Conservation (phyloP, 1,284 basidiomycete species). For the Acaromyces ingoldii region DNA sequence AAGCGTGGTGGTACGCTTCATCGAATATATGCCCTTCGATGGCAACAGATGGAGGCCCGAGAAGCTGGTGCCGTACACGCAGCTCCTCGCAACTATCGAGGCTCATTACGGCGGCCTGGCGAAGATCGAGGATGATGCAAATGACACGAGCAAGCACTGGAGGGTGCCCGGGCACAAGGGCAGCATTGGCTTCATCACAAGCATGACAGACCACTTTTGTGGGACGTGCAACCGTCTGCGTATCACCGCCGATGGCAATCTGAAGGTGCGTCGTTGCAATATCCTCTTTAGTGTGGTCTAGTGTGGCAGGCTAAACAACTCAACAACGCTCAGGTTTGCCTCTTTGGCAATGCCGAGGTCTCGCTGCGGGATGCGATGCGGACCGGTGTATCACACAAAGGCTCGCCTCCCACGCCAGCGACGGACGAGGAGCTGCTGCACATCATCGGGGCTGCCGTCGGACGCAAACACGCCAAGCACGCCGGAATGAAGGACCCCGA, state of each 20-base stretch:
- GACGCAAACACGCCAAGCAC: constrained; percentile 75
- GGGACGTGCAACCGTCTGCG: constrained; percentile 75
- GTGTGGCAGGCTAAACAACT: too few relatives aligned
- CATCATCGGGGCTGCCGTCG: constrained; percentile 65
- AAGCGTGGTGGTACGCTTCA: constrained; percentile 71
- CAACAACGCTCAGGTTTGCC: constrained; percentile 69
- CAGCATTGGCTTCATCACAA: constrained; percentile 71
- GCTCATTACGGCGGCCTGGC: constrained; percentile 10
- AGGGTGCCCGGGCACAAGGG: constrained; percentile 68
- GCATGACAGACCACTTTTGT: constrained; percentile 77
- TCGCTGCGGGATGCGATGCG: constrained; percentile 73
- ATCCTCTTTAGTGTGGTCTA: too few relatives aligned
- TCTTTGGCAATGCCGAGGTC: constrained; percentile 79
- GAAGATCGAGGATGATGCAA: constrained; percentile 58
- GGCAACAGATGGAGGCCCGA: constrained; percentile 72
- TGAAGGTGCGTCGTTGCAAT: constrained; percentile 61
- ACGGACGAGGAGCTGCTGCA: constrained; percentile 63
- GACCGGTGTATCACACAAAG: constrained; percentile 9
- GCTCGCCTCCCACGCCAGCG: constrained; percentile 17
- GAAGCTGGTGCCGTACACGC: constrained; percentile 62
- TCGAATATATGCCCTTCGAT: constrained; percentile 89
- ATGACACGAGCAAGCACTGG: constrained; percentile 77
- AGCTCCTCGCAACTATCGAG: constrained; percentile 24
- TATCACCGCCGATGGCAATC: constrained; percentile 79
- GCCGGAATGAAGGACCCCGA: constrained; percentile 52